Conservation (phyloP, 2,329 filamentous ascomycete genomes). For the Mycogone perniciosa region DNA sequence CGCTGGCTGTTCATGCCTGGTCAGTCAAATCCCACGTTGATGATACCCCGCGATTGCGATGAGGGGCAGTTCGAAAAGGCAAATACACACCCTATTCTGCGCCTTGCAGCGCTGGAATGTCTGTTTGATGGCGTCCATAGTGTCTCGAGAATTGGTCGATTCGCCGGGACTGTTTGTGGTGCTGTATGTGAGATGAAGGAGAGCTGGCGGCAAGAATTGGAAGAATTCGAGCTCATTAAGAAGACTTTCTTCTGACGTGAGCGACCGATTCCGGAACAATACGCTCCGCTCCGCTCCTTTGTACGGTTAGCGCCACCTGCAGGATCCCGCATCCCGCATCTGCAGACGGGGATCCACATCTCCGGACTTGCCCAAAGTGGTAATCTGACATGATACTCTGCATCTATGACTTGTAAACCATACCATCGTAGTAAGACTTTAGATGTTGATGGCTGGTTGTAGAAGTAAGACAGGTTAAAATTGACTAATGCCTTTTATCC, state of each 20-base stretch:
- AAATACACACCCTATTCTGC: conserved; percentile 46
- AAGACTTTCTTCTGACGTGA: conserved; percentile 2
- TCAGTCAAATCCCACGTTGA: background rate
- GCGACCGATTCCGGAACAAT: conserved; percentile 12
- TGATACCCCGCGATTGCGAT: conserved; percentile 10
- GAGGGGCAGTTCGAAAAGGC: conserved; percentile 20
- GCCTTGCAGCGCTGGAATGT: conserved; percentile 56
- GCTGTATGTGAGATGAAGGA: background rate
- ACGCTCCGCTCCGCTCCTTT: conserved; percentile 9
- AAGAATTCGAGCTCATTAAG: background rate
- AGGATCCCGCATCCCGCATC: conserved; percentile 13
- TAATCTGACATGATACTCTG: background rate
- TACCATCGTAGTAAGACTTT: too few relatives aligned
- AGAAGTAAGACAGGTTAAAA: too few relatives aligned
- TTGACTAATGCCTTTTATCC: too few relatives aligned
- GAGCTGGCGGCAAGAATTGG: background rate
- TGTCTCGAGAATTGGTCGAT: conserved; percentile 15
- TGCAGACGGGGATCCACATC: conserved; percentile 10
- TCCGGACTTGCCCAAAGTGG: conserved; percentile 19
- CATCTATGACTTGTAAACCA: too few relatives aligned
- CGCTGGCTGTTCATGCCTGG: conserved; percentile 53
- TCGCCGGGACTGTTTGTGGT: background rate
- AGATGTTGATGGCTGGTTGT: too few relatives aligned
- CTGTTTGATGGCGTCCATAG: conserved; percentile 52
- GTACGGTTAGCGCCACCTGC: conserved; percentile 11